Evolutionary conservation across 116 monocot species (phyloP).

Genomic region (Papilionanthe hybrid): DNA sequence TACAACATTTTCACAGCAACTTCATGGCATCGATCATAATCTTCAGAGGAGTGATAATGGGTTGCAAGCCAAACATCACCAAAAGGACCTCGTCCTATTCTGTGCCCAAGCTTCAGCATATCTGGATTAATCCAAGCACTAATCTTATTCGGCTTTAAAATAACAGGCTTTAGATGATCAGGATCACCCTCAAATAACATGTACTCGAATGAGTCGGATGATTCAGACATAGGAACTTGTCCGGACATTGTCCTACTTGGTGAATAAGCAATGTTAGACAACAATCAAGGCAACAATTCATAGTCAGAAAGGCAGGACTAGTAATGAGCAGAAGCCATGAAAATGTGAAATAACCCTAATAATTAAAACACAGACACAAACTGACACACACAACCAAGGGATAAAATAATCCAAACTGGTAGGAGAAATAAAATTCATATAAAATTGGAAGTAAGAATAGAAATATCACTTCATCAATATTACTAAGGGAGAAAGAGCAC

Average conservation of each 20-base stretch:
- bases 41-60: constrained; percentile 48
- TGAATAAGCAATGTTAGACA: no score
- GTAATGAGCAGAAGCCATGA: no score
- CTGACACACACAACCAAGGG: no score
- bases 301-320: no score
- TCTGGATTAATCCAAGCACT: constrained; percentile 63
- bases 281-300: no score
- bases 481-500: no score
- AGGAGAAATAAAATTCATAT: no score
- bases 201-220: constrained; percentile 68
- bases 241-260: constrained; percentile 33
- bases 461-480: no score
- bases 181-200: constrained; percentile 72
- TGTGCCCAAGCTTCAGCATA: constrained; percentile 56
- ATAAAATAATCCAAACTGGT: no score
- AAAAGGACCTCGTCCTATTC: constrained; percentile 92
- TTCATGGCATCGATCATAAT: constrained; percentile 76
- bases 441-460: no score
- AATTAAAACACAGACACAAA: no score
- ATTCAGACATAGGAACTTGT: constrained; percentile 24
- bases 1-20: constrained; percentile 85
- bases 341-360: no score
- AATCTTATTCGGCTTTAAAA: constrained; percentile 27
- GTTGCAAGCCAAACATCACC: constrained; percentile 94
- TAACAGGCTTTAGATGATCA: constrained; percentile 50